Conservation (phyloP, 495 filamentous ascomycete species). For the Tuber brumale region DNA sequence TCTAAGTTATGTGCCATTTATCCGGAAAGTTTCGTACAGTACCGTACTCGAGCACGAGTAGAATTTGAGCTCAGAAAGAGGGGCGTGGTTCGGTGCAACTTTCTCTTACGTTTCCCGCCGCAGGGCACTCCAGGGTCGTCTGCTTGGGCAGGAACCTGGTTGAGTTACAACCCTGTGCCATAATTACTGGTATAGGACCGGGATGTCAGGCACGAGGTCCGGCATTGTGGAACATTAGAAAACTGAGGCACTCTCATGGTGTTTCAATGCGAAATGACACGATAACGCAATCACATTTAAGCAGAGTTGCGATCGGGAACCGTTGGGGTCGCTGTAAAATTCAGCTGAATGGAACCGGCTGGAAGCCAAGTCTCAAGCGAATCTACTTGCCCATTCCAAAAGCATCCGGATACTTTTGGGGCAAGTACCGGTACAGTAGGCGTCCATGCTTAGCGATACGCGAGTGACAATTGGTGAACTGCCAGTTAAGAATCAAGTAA, state of each 20-base stretch:
- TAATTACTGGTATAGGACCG: background rate
- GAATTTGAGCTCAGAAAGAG: background rate
- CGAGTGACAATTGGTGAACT: background rate
- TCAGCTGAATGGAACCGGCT: background rate
- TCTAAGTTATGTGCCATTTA: background rate
- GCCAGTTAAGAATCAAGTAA: background rate
- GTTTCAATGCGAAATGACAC: background rate
- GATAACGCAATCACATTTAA: background rate
- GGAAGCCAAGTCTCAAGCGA: background rate
- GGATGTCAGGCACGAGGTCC: background rate
- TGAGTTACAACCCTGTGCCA: background rate
- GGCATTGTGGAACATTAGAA: background rate
- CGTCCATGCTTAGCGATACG: background rate
- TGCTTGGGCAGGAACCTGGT: background rate
- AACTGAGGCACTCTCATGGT: background rate
- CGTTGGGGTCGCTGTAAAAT: background rate
- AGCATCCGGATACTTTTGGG: background rate
- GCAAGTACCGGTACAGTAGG: background rate
- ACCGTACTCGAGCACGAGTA: too few species aligned
- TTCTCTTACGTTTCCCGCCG: background rate
- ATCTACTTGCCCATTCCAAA: background rate
- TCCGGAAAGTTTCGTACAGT: background rate
- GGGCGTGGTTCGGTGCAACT: background rate
- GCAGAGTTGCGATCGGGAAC: background rate
- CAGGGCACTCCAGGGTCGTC: background rate